Evolutionary conservation across 169 alveolate genomes (phyloP).

Genomic region (Eimeria acervulina): DNA sequence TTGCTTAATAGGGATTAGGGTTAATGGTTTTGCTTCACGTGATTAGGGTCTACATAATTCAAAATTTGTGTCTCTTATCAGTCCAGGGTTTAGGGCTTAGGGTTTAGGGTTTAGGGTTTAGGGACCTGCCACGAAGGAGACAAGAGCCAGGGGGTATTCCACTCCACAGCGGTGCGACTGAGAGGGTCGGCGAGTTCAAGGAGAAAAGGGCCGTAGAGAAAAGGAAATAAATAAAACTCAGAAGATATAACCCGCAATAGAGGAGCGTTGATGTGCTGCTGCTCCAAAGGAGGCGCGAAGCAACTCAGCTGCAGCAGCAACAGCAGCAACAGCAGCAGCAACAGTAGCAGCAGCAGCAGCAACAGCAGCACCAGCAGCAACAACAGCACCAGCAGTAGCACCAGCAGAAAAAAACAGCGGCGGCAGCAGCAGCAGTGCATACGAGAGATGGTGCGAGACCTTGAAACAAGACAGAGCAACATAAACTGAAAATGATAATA

Average conservation of each 20-base stretch:
- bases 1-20: too few relatives aligned
- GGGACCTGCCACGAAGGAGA: conserved; percentile 66
- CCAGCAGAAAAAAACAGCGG: too few relatives aligned
- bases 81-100: too few relatives aligned
- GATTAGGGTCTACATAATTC: too few relatives aligned
- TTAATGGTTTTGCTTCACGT: too few relatives aligned
- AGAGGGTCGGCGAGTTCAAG: conserved; percentile 66
- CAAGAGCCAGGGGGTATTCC: conserved; percentile 75
- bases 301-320: too few relatives aligned
- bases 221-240: conserved; percentile 19
- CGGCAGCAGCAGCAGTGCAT: too few relatives aligned
- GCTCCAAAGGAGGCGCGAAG: conserved; percentile 58
- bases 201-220: conserved; percentile 54
- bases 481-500: background rate
- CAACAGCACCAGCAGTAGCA: too few relatives aligned
- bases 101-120: too few relatives aligned
- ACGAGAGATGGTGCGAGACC: too few relatives aligned
- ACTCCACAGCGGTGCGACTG: conserved; percentile 23
- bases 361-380: conserved; percentile 13
- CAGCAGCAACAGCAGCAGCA: conserved; percentile 29
- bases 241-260: conserved; percentile 9
- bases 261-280: conserved; percentile 71
- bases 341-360: background rate
- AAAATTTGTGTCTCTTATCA: too few relatives aligned
- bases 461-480: background rate